A percentile compares a stretch with the other conserved stretches of the same genome.
Conservation (phyloP, 495 filamentous ascomycete species). For the Glonium stellatum region DNA sequence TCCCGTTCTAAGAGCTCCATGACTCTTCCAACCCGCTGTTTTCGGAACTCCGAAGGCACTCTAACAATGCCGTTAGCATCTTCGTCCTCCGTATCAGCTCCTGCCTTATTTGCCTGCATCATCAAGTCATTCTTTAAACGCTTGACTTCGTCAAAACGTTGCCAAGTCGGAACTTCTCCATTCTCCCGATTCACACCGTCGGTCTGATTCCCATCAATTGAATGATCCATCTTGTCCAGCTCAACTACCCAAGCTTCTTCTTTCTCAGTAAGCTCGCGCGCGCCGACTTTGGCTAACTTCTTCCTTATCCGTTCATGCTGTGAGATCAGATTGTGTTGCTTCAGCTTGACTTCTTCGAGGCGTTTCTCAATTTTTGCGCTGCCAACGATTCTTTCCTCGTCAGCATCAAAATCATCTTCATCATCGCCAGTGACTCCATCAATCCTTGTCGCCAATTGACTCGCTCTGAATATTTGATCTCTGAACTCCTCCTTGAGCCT, state of each 20-base stretch:
- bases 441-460: conserved; percentile 59
- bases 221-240: conserved; percentile 38
- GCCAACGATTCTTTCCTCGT: conserved; percentile 37
- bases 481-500: conserved; percentile 62
- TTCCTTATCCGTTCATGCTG: conserved; percentile 60
- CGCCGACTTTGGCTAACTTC: conserved; percentile 51
- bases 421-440: conserved; percentile 58
- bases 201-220: conserved; percentile 6
- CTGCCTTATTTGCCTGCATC: conserved; percentile 19
- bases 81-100: conserved; percentile 1
- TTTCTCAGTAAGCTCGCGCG: conserved; percentile 54
- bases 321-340: conserved; percentile 51
- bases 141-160: conserved; percentile 27
- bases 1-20: conserved; percentile 18
- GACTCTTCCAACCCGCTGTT: conserved; percentile 25
- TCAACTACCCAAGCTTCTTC: conserved; percentile 32
- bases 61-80: conserved; percentile 11
- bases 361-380: conserved; percentile 53
- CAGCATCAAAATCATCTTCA: conserved; percentile 32
- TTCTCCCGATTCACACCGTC: conserved; percentile 14
- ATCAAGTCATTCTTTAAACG: conserved; percentile 21
- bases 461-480: conserved; percentile 61
- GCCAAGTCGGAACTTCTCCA: conserved; percentile 12
- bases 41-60: conserved; percentile 28
- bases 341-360: conserved; percentile 51